Evolutionary conservation across 2,329 filamentous ascomycete genomes (phyloP).

Genomic region (Chaetomiaceae sp.): DNA sequence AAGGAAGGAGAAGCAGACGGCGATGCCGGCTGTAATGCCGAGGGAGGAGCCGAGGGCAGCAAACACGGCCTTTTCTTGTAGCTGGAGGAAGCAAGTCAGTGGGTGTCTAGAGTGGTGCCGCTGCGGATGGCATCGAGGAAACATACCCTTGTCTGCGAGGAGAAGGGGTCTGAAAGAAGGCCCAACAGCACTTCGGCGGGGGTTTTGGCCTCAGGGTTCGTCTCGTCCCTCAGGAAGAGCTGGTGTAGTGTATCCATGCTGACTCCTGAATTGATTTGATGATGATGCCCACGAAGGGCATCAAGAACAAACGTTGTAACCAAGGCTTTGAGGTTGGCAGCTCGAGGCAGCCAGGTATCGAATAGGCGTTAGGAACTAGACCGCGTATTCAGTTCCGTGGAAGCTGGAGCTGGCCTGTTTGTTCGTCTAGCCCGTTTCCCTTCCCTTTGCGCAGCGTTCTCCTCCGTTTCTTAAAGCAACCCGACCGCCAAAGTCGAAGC

Average conservation of each 20-base stretch:
- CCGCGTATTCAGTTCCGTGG: too few relatives aligned
- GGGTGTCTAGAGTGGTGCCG: slow-evolving; percentile 13
- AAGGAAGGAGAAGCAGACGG: slow-evolving; percentile 79
- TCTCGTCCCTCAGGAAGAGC: slow-evolving; percentile 17
- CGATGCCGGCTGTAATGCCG: slow-evolving; percentile 67
- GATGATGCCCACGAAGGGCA: slow-evolving; percentile 16
- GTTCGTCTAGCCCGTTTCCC: not conserved
- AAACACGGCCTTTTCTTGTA: slow-evolving; percentile 60
- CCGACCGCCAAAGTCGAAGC: not conserved
- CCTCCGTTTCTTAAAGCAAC: not conserved
- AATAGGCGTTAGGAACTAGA: not conserved
- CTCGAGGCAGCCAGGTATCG: not conserved
- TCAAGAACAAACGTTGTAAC: not conserved
- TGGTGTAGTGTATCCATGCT: slow-evolving; percentile 12
- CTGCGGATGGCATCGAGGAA: not conserved
- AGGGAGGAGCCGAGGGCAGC: slow-evolving; percentile 78
- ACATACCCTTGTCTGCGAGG: slow-evolving; percentile 38
- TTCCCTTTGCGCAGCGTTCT: not conserved
- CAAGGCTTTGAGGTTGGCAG: not conserved
- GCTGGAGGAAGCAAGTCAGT: slow-evolving; percentile 31
- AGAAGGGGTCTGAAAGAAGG: slow-evolving; percentile 49
- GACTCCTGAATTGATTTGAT: not conserved
- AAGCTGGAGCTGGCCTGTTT: not conserved
- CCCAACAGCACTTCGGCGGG: slow-evolving; percentile 27
- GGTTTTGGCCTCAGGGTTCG: not conserved